Conservation (phyloP, 257 asterid genomes). For the Solanum chmielewskii region DNA sequence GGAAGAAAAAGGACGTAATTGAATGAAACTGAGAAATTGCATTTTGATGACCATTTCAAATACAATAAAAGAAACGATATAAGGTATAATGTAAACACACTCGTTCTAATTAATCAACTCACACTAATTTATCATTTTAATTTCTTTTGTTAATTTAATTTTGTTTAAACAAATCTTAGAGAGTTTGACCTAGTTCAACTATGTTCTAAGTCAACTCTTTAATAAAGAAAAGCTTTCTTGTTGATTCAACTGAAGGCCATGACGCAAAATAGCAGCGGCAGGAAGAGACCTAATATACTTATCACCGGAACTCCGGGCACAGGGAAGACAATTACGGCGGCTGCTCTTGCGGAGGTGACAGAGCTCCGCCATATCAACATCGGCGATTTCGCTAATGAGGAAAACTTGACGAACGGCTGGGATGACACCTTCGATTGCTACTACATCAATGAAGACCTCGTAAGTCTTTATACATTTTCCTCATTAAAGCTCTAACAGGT, state of each 20-base stretch:
- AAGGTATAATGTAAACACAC: not conserved
- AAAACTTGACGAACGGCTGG: conserved; percentile 83
- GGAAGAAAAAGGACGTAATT: not conserved
- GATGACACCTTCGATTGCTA: conserved; percentile 65
- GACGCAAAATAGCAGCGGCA: conserved; percentile 26
- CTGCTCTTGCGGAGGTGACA: conserved; percentile 61
- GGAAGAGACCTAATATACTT: conserved; percentile 61
- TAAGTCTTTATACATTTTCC: conserved; percentile 9
- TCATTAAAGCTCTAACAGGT: not conserved
- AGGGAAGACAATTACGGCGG: conserved; percentile 63
- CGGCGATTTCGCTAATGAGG: conserved; percentile 68
- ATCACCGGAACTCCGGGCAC: conserved; percentile 85
- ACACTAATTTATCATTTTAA: not conserved
- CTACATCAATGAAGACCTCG: conserved; percentile 75
- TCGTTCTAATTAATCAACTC: not conserved
- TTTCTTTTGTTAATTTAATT: not conserved
- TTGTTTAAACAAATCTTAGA: not conserved
- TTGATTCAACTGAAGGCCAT: not conserved
- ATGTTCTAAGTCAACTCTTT: not conserved
- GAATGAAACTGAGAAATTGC: not conserved
- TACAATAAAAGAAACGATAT: not conserved
- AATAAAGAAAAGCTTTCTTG: not conserved
- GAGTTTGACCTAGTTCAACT: not conserved
- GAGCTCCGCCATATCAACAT: conserved; percentile 65
- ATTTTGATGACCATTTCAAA: not conserved